Percentiles rank a stretch among this genome's conserved stretches.
Conservation (phyloP, 129 eudicot species). For the Pittosporum tobira region DNA sequence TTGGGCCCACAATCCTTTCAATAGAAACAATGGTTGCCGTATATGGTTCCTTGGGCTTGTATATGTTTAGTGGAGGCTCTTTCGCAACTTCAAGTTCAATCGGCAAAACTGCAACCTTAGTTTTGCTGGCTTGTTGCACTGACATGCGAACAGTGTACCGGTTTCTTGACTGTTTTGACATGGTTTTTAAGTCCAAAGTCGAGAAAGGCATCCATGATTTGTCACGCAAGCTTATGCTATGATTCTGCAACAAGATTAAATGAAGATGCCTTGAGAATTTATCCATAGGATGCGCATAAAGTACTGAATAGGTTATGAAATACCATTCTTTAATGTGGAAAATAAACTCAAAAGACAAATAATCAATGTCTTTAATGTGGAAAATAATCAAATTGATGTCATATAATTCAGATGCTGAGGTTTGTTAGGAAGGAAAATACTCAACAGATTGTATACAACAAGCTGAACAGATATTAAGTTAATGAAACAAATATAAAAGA, state of each 20-base stretch:
- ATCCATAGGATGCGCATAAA: too few species aligned
- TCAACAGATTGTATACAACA: too few species aligned
- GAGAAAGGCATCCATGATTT: constrained; percentile 35
- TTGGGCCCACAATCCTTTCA: constrained; percentile 83
- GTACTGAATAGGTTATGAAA: neutral
- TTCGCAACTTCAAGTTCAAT: constrained; percentile 64
- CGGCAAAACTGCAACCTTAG: constrained; percentile 73
- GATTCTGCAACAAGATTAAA: constrained; percentile 42
- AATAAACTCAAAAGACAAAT: too few species aligned
- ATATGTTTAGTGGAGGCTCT: constrained; percentile 73
- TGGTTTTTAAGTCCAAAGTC: constrained; percentile 37
- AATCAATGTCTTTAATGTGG: too few species aligned
- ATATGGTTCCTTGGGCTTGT: constrained; percentile 90
- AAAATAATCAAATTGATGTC: too few species aligned
- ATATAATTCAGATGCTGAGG: too few species aligned
- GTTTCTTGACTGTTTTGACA: constrained; percentile 26
- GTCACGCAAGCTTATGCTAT: constrained; percentile 35
- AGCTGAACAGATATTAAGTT: too few species aligned
- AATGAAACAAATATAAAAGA: too few species aligned
- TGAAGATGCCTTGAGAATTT: neutral
- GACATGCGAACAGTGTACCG: constrained; percentile 56
- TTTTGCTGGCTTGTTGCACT: constrained; percentile 59
- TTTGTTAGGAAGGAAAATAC: too few species aligned
- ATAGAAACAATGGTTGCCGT: constrained; percentile 92
- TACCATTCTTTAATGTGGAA: too few species aligned